Percentiles rank a stretch among this genome's conserved stretches.
Evolutionary conservation across 129 eudicot species (phyloP).

Genomic region (Escallonia rubra): DNA sequence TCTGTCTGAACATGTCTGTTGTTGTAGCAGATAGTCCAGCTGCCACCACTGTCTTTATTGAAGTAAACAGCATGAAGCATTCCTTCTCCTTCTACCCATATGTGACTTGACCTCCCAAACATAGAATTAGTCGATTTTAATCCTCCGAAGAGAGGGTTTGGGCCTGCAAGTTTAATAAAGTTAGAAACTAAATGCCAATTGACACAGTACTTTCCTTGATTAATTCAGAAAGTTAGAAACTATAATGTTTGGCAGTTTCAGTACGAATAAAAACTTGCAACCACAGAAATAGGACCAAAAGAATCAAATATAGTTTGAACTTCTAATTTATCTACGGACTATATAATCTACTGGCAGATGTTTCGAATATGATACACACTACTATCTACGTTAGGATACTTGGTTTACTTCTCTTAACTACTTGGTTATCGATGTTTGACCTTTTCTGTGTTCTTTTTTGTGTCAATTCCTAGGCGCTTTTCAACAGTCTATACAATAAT

Average conservation of each 20-base stretch:
- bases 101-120: slow-evolving; percentile 61
- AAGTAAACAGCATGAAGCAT: slow-evolving; percentile 77
- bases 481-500: no score
- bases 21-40: slow-evolving; percentile 38
- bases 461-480: no score
- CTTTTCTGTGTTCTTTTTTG: no score
- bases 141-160: slow-evolving; percentile 84
- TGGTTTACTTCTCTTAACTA: no score
- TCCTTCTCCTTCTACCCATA: slow-evolving; percentile 90
- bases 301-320: background rate
- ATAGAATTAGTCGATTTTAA: slow-evolving; percentile 48
- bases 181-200: background rate
- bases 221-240: no score
- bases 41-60: slow-evolving; percentile 32
- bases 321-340: no score
- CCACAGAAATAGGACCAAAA: background rate
- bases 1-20: slow-evolving; percentile 63
- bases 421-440: no score
- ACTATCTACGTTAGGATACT: no score
- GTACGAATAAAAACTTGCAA: background rate
- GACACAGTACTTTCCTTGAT: background rate
- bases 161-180: slow-evolving; percentile 24
- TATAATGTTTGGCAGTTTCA: no score
- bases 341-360: no score
- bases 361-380: no score